phyloP scores from a whole-genome alignment of 768 basidiomycete genomes.

The Xerocomus spinulosus region DNA sequence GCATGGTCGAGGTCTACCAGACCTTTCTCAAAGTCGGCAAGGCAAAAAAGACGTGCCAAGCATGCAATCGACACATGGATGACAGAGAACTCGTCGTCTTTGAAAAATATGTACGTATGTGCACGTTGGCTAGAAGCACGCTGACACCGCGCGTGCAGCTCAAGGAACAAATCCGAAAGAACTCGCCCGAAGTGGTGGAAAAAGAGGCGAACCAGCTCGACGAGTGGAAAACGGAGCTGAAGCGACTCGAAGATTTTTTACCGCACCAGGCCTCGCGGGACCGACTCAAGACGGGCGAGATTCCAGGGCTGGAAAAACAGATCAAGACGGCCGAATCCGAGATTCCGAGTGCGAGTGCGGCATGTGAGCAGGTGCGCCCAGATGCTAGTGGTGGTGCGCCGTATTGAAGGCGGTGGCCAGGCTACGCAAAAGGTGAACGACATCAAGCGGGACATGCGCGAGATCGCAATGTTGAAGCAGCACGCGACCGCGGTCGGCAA shows the following conservation, averaged over 20 bases:
- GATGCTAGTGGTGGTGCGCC: background rate
- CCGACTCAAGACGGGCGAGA: constrained; percentile 54
- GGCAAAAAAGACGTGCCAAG: constrained; percentile 63
- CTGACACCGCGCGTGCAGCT: constrained; percentile 41
- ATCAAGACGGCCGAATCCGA: constrained; percentile 54
- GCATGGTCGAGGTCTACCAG: constrained; percentile 47
- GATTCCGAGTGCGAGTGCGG: constrained; percentile 46
- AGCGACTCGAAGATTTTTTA: constrained; percentile 51
- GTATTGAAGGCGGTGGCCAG: constrained; percentile 32
- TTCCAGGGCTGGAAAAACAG: constrained; percentile 61
- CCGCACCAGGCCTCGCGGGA: constrained; percentile 52
- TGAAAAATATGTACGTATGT: constrained; percentile 59
- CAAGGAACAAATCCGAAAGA: constrained; percentile 54
- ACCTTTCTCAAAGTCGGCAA: constrained; percentile 53
- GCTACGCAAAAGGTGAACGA: constrained; percentile 46
- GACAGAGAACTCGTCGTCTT: constrained; percentile 53
- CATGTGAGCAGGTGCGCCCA: constrained; percentile 58
- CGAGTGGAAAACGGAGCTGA: constrained; percentile 59
- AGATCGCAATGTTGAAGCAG: constrained; percentile 56
- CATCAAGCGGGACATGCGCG: constrained; percentile 56
- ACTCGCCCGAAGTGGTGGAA: constrained; percentile 44
- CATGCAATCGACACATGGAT: constrained; percentile 69
- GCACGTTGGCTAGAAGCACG: background rate
- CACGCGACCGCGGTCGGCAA: constrained; percentile 56
- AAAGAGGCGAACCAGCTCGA: constrained; percentile 34